Percentiles rank a stretch among this genome's conserved stretches.
phyloP scores from a whole-genome alignment of 2,329 filamentous ascomycete species.

The Xylariales sp. region DNA sequence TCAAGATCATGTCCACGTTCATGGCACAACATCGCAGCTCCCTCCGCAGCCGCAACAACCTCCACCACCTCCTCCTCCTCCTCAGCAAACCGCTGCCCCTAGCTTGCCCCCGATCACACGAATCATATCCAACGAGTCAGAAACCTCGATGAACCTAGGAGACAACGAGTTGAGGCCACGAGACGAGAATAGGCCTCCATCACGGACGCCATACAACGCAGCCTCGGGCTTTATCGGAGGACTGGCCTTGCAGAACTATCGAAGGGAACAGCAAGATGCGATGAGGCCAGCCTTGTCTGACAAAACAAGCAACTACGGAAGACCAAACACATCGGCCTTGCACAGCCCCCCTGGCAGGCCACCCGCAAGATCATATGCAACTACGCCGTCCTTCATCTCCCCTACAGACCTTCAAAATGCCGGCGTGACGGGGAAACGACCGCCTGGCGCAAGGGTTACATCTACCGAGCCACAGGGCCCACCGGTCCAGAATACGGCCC shows the following conservation, averaged over 20 bases:
- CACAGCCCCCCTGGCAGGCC: conserved; percentile 24
- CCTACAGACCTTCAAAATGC: conserved; percentile 44
- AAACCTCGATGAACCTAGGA: conserved; percentile 17
- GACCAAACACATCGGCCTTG: conserved; percentile 17
- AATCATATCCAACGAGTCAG: conserved; percentile 38
- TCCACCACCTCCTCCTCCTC: conserved; percentile 12
- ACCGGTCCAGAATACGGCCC: conserved; percentile 23
- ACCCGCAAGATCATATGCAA: no score
- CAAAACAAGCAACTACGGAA: conserved; percentile 13
- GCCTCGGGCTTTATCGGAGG: conserved; percentile 51
- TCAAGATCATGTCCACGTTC: conserved; percentile 13
- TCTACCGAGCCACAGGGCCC: conserved; percentile 31
- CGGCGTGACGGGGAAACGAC: conserved; percentile 34
- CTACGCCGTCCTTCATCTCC: conserved; percentile 43
- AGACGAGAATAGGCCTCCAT: conserved; percentile 26
- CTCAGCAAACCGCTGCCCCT: conserved; percentile 22
- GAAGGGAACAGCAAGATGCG: conserved; percentile 31
- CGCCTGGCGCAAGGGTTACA: conserved; percentile 35
- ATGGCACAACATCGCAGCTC: background rate
- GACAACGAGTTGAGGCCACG: conserved; percentile 13
- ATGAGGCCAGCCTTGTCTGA: conserved; percentile 16
- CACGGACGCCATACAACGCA: conserved; percentile 29
- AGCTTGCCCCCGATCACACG: conserved; percentile 42
- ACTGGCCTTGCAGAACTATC: conserved; percentile 47
- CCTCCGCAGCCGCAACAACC: conserved; percentile 3